Evolutionary conservation across 225 moss, liverwort and hornwort species (phyloP), one percentile per base, ranked within the genome.

Genomic region (Rhytidiadelphus loreus): DNA sequence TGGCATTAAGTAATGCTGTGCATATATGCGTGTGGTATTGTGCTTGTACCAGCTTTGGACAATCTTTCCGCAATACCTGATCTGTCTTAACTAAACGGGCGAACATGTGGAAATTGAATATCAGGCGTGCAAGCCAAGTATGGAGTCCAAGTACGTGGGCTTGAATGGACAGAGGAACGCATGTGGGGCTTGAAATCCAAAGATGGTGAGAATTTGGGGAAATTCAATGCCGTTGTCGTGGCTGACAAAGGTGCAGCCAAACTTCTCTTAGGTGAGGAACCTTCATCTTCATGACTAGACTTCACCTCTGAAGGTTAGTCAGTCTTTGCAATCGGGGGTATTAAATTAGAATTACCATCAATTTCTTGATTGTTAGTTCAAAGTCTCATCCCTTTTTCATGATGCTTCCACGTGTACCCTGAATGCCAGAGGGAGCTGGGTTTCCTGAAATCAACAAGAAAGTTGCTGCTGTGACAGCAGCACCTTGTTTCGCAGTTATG

Each of bases 401-500:
- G 4, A 39, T 77, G 28, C 58, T 44, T 58, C 41, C 17, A 35
- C 23, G 39, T 85, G 65, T 85, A 35, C 73, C 82, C 24, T 84
- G 77, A 86, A 85, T 78, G 91, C 94, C 94, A 99, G 98, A 96
- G 83, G 86, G 82, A 88, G 96, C 96, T 62, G 93, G 93, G 82
- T 90, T 96, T 39, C 88, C 93, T 80, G 91, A 93, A 83, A 19
- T 96, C 77, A 89, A 90, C 53, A 90, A 88, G 60, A 90, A 88
- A 85, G 92, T 97, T 90, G 89, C 90, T 74, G 81, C 90, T 56
- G 89, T 96, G 77, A 92, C 71, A 43, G 91, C 96, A 73, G 95
- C 95, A 80, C 94, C 99, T 78, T 96, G 96, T 88, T 97, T 97
- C 72, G 95, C 95, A 77, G 95, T 95, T 62, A 96, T 99, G 99